Evolutionary conservation across 805 yeast species (phyloP), one percentile per base, ranked within the genome.

Genomic region (Wickerhamiella spandovensis): DNA sequence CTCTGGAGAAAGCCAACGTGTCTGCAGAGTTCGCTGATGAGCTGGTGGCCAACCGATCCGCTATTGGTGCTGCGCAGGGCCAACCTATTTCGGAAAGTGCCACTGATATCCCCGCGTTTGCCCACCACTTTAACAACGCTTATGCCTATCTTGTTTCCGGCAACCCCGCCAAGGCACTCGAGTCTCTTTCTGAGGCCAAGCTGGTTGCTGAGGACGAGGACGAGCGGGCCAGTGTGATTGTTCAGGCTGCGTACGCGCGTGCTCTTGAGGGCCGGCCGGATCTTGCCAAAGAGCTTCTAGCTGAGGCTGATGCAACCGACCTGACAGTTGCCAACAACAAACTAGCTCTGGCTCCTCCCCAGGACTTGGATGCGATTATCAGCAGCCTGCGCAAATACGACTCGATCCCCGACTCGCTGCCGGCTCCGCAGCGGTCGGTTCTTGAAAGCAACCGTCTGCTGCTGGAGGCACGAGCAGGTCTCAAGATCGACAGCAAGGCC

Each of bases 121-220:
- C 83, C 59, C 71, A 71, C 48, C 60, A 71, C 4, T 82, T 80
- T 68, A 83, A 83, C 65, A 67, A 70, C 8, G 79, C 86, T 0
- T 66, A 79, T 52, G 71, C 76, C 38, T 64, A 66, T 47, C 61
- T 80, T 46, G 68, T 72, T 9, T 67, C 67, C 39, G 69, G 70
- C 9, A 64, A 76, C 39, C 65, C 63, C 42, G 54, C 53, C 0
- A 53, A 58, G 15, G 73, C 84, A 1, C 61, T 79, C 32, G 61
- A 59, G 2, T 56, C 69, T 37, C 68, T 83, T 52, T 62, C 70
- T 17, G 61, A 64, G 47, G 82, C 87, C 2, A 64, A 70, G 44
- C 55, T 64, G 13, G 54, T 64, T 18, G 76, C 71, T 23, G 64
- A 53, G 6, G 67, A 72, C 24, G 67, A 65, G 7, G 73, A 70